Evolutionary conservation across 768 basidiomycete species (phyloP), one percentile per base, ranked within the genome.

Genomic region (Gloeostereum incarnatum): DNA sequence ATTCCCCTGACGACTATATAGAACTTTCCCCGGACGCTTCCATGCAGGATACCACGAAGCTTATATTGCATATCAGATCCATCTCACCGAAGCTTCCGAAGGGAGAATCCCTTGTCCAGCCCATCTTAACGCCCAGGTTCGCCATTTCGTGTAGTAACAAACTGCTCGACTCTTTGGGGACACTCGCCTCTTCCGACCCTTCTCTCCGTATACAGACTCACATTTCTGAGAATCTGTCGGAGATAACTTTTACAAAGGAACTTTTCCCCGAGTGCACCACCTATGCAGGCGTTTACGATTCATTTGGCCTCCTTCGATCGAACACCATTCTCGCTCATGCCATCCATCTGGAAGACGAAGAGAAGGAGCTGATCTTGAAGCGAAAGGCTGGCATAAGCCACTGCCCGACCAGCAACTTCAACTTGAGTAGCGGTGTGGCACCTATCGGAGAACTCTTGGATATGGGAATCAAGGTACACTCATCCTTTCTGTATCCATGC

Each of bases 121-220:
- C 94, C 4, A 78, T 91, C 50, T 61, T 97, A 30, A 97, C 94
- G 0, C 94, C 94, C 10, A 85, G 94, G n/a, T 98, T 97, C 56
- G 94, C 94, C 17, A 83, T 97, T 42, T 80, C 87, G 8, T 94
- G 91, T 59, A 78, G 91, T 0, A 56, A 67, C 9, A 61, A 72
- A n/a, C 74, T 93, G 21, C 69, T 97, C 35, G 33, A 51, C 1
- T 58, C 61, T 3, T 66, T 98, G 4, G 78, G 84, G 6, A 47
- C 61, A 4, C 59, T 94, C 27, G 83, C 83, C 0, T 52, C 60
- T 16, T 53, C 65, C 3, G 73, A 86, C 49, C 69, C 77, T 3
- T 45, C 59, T 1, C 66, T 98, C 23, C 71, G 72, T 37, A 84
- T 96, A 36, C 94, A 98, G 60, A 97, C 94, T 2, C 94, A 97